phyloP scores from a whole-genome alignment of 495 filamentous ascomycete genomes.

The Penicillium subrubescens region DNA sequence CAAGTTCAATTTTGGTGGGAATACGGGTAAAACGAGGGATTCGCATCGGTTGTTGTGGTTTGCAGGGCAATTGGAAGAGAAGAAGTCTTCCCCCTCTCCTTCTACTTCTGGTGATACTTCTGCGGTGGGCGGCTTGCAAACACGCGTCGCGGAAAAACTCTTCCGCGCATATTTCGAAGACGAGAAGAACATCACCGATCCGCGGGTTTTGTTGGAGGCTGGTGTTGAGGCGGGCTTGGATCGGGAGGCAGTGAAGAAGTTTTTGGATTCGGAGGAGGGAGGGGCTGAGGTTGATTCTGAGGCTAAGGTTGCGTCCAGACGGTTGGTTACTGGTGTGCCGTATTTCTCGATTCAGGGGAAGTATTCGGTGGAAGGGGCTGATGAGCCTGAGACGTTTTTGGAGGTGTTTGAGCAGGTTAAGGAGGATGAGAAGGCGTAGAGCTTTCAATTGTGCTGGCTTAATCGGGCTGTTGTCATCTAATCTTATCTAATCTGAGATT shows the following conservation, averaged over 20 bases:
- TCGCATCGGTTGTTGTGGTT: conserved; percentile 75
- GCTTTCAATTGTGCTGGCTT: too few relatives aligned
- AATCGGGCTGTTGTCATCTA: too few relatives aligned
- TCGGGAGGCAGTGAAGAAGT: conserved; percentile 56
- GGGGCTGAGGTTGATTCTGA: conserved; percentile 72
- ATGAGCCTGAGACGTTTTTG: conserved; percentile 60
- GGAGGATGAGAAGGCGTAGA: conserved; percentile 26
- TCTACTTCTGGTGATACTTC: neutral
- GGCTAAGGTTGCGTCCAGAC: conserved; percentile 57
- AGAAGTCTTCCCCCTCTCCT: conserved; percentile 20
- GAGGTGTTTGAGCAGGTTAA: conserved; percentile 57
- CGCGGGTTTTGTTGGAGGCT: conserved; percentile 58
- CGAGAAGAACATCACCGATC: conserved; percentile 73
- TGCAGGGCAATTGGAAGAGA: conserved; percentile 58
- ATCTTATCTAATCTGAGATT: too few relatives aligned
- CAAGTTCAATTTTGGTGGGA: conserved; percentile 70
- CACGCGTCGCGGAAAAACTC: conserved; percentile 64
- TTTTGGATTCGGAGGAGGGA: conserved; percentile 64
- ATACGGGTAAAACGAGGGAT: conserved; percentile 76
- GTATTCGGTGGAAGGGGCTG: conserved; percentile 65
- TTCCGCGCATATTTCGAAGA: conserved; percentile 78
- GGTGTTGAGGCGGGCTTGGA: conserved; percentile 66
- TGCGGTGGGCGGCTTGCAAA: conserved; percentile 51
- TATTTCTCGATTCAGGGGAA: conserved; percentile 69
- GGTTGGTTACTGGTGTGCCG: conserved; percentile 71